These are phyloP conservation scores for Castanea mollissima DNA, from an alignment of 306 rosid species.

Conservation along the genomic window DNA sequence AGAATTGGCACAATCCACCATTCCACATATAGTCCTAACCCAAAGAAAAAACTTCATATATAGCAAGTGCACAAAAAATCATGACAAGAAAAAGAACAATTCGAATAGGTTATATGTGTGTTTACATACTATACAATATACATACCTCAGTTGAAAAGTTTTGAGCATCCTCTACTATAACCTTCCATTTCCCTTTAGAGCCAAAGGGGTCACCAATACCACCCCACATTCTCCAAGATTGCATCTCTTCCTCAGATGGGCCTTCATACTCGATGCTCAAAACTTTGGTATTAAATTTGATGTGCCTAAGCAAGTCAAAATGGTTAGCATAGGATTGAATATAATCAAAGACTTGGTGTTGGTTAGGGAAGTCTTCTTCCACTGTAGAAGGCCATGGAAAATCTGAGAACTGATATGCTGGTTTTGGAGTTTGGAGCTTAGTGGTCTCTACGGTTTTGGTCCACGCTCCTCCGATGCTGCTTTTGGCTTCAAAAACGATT, in stretches of 20 bases:
- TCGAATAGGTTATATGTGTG: too few relatives aligned
- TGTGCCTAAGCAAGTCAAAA: slow-evolving; percentile 37
- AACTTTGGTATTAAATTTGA: slow-evolving; percentile 46
- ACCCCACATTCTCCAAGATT: slow-evolving; percentile 50
- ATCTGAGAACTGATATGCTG: slow-evolving; percentile 50
- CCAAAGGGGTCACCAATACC: slow-evolving; percentile 47
- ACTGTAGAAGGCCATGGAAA: slow-evolving; percentile 64
- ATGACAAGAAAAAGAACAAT: neutral
- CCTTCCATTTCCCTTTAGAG: slow-evolving; percentile 47
- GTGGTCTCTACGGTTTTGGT: slow-evolving; percentile 44
- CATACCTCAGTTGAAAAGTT: neutral
- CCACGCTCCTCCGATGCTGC: slow-evolving; percentile 58
- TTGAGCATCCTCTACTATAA: slow-evolving; percentile 25
- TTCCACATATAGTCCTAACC: slow-evolving; percentile 27
- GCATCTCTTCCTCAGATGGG: slow-evolving; percentile 25
- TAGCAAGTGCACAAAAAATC: slow-evolving; percentile 20
- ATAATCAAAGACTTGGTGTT: slow-evolving; percentile 36
- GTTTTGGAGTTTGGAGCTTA: slow-evolving; percentile 53
- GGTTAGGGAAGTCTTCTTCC: slow-evolving; percentile 34
- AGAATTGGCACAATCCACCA: neutral
- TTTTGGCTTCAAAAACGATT: slow-evolving; percentile 48
- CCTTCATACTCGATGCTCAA: slow-evolving; percentile 38
- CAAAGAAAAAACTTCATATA: too few relatives aligned
- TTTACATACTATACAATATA: too few relatives aligned
- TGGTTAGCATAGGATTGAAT: slow-evolving; percentile 46